These are phyloP conservation scores for Nannochloris sp. DNA, from an alignment of 139 green algal species.

Conservation along the genomic window DNA sequence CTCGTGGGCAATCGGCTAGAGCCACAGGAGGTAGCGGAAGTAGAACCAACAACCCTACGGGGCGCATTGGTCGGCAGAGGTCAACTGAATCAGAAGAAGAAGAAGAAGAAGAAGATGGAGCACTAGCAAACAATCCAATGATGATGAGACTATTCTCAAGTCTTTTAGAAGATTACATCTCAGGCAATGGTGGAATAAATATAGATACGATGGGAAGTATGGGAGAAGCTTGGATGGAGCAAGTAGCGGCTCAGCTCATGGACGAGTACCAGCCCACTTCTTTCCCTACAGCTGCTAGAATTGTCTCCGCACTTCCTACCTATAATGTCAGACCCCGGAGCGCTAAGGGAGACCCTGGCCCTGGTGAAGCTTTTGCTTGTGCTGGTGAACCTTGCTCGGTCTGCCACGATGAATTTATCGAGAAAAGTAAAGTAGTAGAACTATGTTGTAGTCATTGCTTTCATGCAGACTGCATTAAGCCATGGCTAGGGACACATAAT, in stretches of 20 bases:
- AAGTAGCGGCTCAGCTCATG: slow-evolving; percentile 19
- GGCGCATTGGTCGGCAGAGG: no score
- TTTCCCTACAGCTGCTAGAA: slow-evolving; percentile 3
- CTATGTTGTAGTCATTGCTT: slow-evolving; percentile 35
- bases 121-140: no score
- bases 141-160: no score
- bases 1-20: no score
- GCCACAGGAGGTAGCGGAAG: no score
- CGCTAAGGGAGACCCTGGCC: slow-evolving; percentile 3
- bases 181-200: no score
- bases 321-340: slow-evolving; percentile 11
- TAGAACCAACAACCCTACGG: no score
- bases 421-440: slow-evolving; percentile 29
- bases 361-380: slow-evolving; percentile 2
- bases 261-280: slow-evolving; percentile 15
- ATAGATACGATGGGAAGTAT: no score
- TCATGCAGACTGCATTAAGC: slow-evolving; percentile 34
- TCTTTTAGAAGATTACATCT: no score
- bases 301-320: slow-evolving; percentile 1
- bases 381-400: slow-evolving; percentile 32
- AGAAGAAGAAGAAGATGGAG: no score
- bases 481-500: slow-evolving; percentile 41
- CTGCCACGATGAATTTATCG: slow-evolving; percentile 29
- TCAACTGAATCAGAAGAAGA: no score
- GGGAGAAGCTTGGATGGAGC: slow-evolving; percentile 24